Evolutionary conservation across 2,329 filamentous ascomycete species (phyloP).

Genomic region (Penicillium fuscoglaucum): DNA sequence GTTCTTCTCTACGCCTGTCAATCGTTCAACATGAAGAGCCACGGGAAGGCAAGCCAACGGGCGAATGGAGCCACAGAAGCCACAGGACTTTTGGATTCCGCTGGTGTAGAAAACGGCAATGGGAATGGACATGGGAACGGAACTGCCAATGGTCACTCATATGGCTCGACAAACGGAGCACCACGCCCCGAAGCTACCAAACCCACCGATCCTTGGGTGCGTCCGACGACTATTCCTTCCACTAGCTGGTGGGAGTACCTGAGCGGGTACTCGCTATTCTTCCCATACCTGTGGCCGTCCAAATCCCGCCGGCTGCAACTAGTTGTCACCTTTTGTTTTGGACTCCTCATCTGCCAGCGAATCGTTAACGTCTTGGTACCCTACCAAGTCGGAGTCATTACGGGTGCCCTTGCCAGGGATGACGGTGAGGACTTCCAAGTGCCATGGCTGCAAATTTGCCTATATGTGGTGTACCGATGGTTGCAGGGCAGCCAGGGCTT

Average conservation of each 20-base stretch:
- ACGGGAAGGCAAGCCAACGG: constrained; percentile 35
- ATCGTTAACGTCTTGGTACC: constrained; percentile 85
- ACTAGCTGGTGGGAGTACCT: constrained; percentile 97
- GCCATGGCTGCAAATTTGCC: constrained; percentile 71
- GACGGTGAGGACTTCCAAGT: constrained; percentile 55
- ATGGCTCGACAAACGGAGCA: constrained; percentile 51
- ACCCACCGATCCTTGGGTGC: constrained; percentile 74
- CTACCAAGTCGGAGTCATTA: constrained; percentile 74
- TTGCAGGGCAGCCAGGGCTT: constrained; percentile 88
- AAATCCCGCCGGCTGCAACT: constrained; percentile 74
- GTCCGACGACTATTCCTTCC: constrained; percentile 79
- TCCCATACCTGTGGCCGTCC: constrained; percentile 94
- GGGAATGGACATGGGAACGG: constrained; percentile 49
- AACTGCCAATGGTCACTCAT: constrained; percentile 49
- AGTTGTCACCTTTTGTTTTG: constrained; percentile 78
- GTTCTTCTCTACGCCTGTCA: constrained; percentile 59
- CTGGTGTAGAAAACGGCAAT: constrained; percentile 47
- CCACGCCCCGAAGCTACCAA: constrained; percentile 45
- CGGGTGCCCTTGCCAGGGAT: constrained; percentile 67
- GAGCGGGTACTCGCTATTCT: constrained; percentile 87
- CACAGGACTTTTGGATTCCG: constrained; percentile 43
- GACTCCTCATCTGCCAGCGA: constrained; percentile 76
- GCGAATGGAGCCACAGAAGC: constrained; percentile 46
- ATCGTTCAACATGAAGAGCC: constrained; percentile 47
- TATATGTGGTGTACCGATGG: constrained; percentile 76